Conservation (phyloP, 1,139 yeast species). For the Yamadazyma spencermartinsiae region DNA sequence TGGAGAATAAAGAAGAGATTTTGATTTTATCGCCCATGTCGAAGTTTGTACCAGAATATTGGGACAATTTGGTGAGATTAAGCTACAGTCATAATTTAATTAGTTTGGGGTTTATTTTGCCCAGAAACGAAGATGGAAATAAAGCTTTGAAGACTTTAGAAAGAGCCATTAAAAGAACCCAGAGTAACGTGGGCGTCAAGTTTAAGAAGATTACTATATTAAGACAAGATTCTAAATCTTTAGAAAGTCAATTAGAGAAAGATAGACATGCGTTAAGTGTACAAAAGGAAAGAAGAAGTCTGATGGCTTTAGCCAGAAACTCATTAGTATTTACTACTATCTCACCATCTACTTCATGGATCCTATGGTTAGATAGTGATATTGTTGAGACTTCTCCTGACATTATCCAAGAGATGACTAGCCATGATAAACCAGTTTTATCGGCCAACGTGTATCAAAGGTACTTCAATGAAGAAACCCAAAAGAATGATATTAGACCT, state of each 20-base stretch:
- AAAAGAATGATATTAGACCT: conserved; percentile 69
- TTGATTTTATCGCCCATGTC: conserved; percentile 88
- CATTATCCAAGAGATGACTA: conserved; percentile 82
- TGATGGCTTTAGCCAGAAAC: conserved; percentile 94
- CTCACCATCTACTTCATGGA: conserved; percentile 91
- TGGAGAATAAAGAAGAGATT: conserved; percentile 75
- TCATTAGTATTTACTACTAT: conserved; percentile 87
- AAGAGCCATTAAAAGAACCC: conserved; percentile 59
- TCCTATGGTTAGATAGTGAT: conserved; percentile 94
- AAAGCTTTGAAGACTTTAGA: conserved; percentile 69
- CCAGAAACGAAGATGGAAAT: conserved; percentile 80
- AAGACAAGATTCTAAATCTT: conserved; percentile 84
- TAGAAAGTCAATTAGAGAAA: conserved; percentile 68
- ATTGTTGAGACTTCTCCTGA: conserved; percentile 83
- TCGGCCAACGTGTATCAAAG: conserved; percentile 94
- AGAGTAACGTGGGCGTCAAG: conserved; percentile 58
- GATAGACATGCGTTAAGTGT: conserved; percentile 70
- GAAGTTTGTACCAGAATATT: conserved; percentile 77
- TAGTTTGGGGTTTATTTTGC: conserved; percentile 89
- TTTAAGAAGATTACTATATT: conserved; percentile 82
- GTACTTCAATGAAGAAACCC: conserved; percentile 57
- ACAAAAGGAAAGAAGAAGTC: conserved; percentile 86
- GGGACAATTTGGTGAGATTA: conserved; percentile 76
- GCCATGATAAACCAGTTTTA: conserved; percentile 80
- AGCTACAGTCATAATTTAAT: conserved; percentile 82